These are phyloP conservation scores for Gyromitra esculenta DNA, from an alignment of 2,329 filamentous ascomycete species.

Conservation along the genomic window DNA sequence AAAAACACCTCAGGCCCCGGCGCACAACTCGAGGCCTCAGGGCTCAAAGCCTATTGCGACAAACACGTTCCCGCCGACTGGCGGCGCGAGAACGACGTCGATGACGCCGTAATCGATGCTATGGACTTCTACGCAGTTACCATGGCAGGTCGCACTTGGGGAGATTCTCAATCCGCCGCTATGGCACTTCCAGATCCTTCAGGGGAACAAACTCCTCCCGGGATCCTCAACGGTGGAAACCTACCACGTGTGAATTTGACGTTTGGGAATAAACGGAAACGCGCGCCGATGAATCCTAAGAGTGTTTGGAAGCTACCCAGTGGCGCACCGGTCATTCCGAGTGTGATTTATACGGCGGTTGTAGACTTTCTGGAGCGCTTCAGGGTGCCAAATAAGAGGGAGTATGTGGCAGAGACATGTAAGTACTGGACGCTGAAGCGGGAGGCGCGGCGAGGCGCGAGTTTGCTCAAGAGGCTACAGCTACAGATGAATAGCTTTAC, in stretches of 20 bases:
- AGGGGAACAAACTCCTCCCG: constrained; percentile 60
- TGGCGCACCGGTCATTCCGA: constrained; percentile 91
- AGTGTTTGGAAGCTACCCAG: constrained; percentile 91
- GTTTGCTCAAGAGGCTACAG: constrained; percentile 90
- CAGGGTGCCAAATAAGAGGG: constrained; percentile 83
- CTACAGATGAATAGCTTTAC: constrained; percentile 77
- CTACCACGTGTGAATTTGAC: constrained; percentile 66
- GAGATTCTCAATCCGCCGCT: constrained; percentile 85
- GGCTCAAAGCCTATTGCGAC: constrained; percentile 91
- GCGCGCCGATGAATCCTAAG: constrained; percentile 64
- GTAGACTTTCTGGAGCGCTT: constrained; percentile 85
- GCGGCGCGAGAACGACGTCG: constrained; percentile 80
- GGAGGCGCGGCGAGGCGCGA: constrained; percentile 88
- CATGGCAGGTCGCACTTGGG: constrained; percentile 91
- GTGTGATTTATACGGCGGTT: constrained; percentile 85
- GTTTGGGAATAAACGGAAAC: constrained; percentile 68
- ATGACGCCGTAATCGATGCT: constrained; percentile 80
- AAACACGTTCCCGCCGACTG: constrained; percentile 93
- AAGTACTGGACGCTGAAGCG: constrained; percentile 98
- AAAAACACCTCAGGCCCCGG: constrained; percentile 72
- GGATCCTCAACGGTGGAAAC: constrained; percentile 57
- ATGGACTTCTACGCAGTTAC: constrained; percentile 88
- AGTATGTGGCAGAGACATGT: constrained; percentile 91
- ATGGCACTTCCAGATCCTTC: constrained; percentile 68
- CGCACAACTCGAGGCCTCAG: constrained; percentile 56